phyloP scores from a whole-genome alignment of 176 grass and related monocot genomes.

The Avena insularis region DNA sequence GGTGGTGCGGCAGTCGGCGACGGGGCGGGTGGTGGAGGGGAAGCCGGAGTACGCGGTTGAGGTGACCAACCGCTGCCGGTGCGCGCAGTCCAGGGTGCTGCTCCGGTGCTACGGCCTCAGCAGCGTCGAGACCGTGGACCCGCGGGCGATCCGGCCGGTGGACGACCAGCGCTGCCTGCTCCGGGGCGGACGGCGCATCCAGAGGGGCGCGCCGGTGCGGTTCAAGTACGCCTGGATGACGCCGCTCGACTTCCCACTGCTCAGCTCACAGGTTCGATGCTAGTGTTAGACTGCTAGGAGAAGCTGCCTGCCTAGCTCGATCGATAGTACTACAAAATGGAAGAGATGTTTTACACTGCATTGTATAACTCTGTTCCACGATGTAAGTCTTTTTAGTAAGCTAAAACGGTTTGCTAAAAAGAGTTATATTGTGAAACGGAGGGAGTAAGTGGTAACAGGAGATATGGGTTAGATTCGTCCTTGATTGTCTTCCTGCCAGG shows the following conservation, averaged over 20 bases:
- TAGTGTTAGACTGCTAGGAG: neutral
- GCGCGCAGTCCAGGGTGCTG: constrained; percentile 53
- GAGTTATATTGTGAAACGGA: too few species aligned
- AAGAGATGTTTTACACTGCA: neutral
- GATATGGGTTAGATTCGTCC: too few species aligned
- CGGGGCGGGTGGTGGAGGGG: constrained; percentile 34
- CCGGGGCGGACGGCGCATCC: constrained; percentile 16
- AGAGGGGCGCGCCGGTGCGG: constrained; percentile 23
- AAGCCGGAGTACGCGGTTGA: constrained; percentile 53
- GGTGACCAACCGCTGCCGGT: constrained; percentile 60
- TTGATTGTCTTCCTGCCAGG: too few species aligned
- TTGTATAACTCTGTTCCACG: neutral
- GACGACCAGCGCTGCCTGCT: constrained; percentile 52
- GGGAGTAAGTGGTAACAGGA: too few species aligned
- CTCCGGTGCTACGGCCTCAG: constrained; percentile 62
- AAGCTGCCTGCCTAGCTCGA: neutral
- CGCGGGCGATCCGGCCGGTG: constrained; percentile 50
- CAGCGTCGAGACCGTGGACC: constrained; percentile 59
- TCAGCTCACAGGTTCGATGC: constrained; percentile 47
- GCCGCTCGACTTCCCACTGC: constrained; percentile 55
- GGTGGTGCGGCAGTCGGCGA: constrained; percentile 42
- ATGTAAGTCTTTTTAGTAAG: too few species aligned
- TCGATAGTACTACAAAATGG: neutral
- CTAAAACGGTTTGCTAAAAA: too few species aligned
- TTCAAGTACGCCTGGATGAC: constrained; percentile 78